Evolutionary conservation across 352 stramenopile species (phyloP), one percentile per base, ranked within the genome.

Genomic region (Hyphochytrium catenoides): DNA sequence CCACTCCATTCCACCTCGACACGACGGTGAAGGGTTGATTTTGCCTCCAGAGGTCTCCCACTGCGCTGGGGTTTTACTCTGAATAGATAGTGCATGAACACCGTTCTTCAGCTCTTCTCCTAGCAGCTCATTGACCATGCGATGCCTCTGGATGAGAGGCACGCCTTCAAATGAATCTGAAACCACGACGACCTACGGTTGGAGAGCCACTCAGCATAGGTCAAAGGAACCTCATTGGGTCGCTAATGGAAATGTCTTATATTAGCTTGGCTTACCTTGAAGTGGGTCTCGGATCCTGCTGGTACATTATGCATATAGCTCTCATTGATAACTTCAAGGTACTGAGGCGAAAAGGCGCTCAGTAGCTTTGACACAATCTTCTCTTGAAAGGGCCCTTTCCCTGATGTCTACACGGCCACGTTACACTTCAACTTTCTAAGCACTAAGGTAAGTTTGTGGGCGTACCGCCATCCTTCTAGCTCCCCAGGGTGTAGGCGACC

Each of bases 241-340:
- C 34, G 8, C 31, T n/a, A 30, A 25, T 30, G 18, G 6, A 36
- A 8, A 2, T 11, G 7, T 26, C 16, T 9, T n/a, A n/a, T n/a
- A n/a, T n/a, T 4, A 6, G 2, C 18, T 3, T 18, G 14, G 19
- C 36, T 15, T 15, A 63, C 54, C 55, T 95, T 94, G 54, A 95
- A 95, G 52, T 95, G 85, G 14, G 78, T 94, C 62, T 95, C 84
- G 11, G 76, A 79, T 41, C 72, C 66, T 33, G 72, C 74, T 8
- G 81, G 81, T 22, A 94, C 83, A 46, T 86, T 93, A 62, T 95
- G 83, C 71, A 86, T 92, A 53, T 89, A 66, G 36, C 68, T 89
- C 57, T 95, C 83, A 50, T 95, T 95, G 20, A 79, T 54, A 20
- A 95, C 71, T 44, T 91, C 63, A 37, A 87, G 35, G 41, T 84